Base-by-base conservation (phyloP, 257 asterid species). In the Penstemon newberryi region DNA sequence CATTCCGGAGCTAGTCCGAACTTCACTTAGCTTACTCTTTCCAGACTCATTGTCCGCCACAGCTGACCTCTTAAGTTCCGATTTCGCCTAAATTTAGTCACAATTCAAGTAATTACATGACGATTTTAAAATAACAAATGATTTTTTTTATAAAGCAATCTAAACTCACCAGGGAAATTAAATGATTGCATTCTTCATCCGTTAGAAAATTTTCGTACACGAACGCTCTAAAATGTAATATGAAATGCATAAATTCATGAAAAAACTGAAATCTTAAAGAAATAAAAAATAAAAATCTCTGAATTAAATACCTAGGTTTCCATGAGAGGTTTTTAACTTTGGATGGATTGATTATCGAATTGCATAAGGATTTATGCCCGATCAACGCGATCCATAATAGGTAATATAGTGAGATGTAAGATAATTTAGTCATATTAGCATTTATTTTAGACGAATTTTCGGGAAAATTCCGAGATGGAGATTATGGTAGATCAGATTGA, bases 1-100 rank as follows among this genome's bases (percentile, higher is more conserved):
- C 97, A 88, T 93, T 60, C 97, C 98, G 12, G 98, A 90, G 87
- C 98, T 90, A 55, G 97, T 93, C 81, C 97, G 89, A 56, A 85
- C 95, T 80, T 86, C 92, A 63, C 97, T 90, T 18, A 81, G 84
- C 73, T 77, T 85, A 73, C 90, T 83, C 78, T 84, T 66, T 49
- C 98, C 97, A 42, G 98, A 90, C 39, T 70, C 74, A 80, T 84
- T 84, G 73, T 93, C 97, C 4, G 97, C 97, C 72, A 93, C 97
- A 6, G 85, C 84, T 12, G 98, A 93, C 78, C 97, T 85, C 85
- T 88, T 93, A 86, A 93, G 79, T 86, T 88, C 96, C 39, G 83
- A 59, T 81, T 88, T 93, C 46, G 98, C 98, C 98, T 93, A 72
- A 61, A 47, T 72, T 67, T 51, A 67, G 54, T 63, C 50, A 47